phyloP scores from a whole-genome alignment of 2,329 filamentous ascomycete species.

The Venturia oleaginea region DNA sequence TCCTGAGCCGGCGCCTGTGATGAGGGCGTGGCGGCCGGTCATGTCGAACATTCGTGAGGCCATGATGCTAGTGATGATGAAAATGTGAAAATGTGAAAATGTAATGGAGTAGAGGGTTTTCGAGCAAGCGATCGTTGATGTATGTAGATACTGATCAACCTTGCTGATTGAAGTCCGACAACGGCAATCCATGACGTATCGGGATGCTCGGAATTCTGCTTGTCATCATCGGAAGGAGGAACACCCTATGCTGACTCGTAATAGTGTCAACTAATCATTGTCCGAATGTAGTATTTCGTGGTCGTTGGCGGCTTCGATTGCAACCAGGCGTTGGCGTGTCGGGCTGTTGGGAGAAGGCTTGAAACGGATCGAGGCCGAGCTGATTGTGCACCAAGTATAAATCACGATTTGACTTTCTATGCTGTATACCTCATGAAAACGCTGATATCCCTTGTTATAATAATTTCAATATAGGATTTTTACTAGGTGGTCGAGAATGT shows the following conservation, averaged over 20 bases:
- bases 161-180: neutral
- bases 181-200: neutral
- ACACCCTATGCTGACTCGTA: neutral
- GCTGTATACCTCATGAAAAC: too few relatives aligned
- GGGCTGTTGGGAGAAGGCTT: too few relatives aligned
- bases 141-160: neutral
- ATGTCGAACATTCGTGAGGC: conserved; percentile 36
- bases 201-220: neutral
- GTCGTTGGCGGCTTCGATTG: neutral
- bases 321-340: too few relatives aligned
- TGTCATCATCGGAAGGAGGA: neutral
- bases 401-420: too few relatives aligned
- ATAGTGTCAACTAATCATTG: neutral
- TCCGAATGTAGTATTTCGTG: neutral
- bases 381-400: too few relatives aligned
- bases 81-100: neutral
- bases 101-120: too few relatives aligned
- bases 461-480: too few relatives aligned
- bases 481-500: too few relatives aligned
- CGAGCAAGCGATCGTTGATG: too few relatives aligned
- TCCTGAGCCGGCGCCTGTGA: conserved; percentile 40
- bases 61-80: conserved; percentile 18
- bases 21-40: conserved; percentile 36
- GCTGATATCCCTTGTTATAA: too few relatives aligned
- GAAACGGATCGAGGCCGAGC: too few relatives aligned